phyloP scores from a whole-genome alignment of 805 yeast genomes.

The Lipomyces japonicus region DNA sequence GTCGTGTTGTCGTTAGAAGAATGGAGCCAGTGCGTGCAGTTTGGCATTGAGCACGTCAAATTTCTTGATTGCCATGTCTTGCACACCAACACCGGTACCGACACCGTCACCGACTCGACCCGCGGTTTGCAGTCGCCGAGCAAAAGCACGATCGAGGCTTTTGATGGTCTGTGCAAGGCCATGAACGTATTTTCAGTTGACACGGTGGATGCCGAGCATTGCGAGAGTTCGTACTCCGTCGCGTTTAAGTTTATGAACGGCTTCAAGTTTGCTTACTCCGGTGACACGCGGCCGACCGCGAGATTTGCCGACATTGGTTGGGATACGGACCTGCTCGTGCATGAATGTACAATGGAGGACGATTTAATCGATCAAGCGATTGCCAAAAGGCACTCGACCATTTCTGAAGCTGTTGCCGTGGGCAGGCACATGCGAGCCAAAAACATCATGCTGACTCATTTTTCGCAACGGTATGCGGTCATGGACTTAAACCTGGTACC shows the following conservation, averaged over 20 bases:
- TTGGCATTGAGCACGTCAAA: constrained; percentile 39
- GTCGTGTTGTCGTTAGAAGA: constrained; percentile 64
- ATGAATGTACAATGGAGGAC: constrained; percentile 90
- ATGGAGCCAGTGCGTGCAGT: constrained; percentile 59
- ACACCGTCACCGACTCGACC: too few species aligned
- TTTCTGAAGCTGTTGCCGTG: constrained; percentile 76
- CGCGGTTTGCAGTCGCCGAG: not conserved
- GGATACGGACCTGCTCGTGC: constrained; percentile 70
- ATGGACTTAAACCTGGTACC: not conserved
- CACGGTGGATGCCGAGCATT: constrained; percentile 79
- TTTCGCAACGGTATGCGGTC: constrained; percentile 79
- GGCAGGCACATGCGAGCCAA: constrained; percentile 68
- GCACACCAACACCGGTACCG: too few species aligned
- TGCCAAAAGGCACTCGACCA: constrained; percentile 79
- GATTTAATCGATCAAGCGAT: constrained; percentile 72
- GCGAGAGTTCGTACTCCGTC: constrained; percentile 74
- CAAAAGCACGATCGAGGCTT: not conserved
- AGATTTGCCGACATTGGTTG: constrained; percentile 63
- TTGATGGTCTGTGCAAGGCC: constrained; percentile 31
- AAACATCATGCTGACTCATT: constrained; percentile 78
- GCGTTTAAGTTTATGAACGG: constrained; percentile 45
- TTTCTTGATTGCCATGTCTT: constrained; percentile 6
- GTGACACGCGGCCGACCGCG: constrained; percentile 85
- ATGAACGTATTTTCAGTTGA: constrained; percentile 40
- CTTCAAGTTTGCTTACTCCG: constrained; percentile 83